phyloP scores from a whole-genome alignment of 177 flowering plant species.

The Vitis hybrid region DNA sequence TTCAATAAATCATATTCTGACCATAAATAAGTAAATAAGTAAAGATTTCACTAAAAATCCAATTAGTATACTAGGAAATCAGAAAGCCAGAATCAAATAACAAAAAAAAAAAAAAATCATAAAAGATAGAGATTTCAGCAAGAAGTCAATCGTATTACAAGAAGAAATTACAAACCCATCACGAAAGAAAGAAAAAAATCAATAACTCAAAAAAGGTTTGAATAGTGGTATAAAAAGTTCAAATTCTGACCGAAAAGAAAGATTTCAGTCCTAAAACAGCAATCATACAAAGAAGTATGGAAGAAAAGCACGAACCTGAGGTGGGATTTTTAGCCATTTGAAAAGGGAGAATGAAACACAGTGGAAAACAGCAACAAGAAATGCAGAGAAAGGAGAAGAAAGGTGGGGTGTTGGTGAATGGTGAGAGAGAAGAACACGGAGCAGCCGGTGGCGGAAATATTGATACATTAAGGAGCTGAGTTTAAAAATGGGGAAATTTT shows the following conservation, averaged over 20 bases:
- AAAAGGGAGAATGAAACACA: not conserved
- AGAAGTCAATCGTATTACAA: not conserved
- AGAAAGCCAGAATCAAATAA: too few species aligned
- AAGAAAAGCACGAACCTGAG: conserved; percentile 15
- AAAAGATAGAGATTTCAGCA: not conserved
- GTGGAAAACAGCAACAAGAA: not conserved
- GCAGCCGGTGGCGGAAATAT: not conserved
- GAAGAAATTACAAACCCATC: too few species aligned
- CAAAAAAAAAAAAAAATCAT: too few species aligned
- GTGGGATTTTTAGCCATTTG: conserved; percentile 17
- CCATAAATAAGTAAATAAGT: too few species aligned
- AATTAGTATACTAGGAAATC: too few species aligned
- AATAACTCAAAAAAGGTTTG: too few species aligned
- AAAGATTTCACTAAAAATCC: too few species aligned
- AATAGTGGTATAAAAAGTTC: too few species aligned
- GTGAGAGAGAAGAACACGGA: not conserved
- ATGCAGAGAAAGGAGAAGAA: conserved; percentile 5
- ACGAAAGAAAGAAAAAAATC: not conserved
- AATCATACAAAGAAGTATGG: not conserved
- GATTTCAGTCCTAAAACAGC: not conserved
- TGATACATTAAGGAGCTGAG: not conserved
- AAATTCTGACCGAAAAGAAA: too few species aligned
- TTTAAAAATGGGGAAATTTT: not conserved
- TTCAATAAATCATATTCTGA: not conserved
- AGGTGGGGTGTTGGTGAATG: not conserved